Conservation (phyloP, 495 filamentous ascomycete species). For the Penicillium macrosclerotiorum region DNA sequence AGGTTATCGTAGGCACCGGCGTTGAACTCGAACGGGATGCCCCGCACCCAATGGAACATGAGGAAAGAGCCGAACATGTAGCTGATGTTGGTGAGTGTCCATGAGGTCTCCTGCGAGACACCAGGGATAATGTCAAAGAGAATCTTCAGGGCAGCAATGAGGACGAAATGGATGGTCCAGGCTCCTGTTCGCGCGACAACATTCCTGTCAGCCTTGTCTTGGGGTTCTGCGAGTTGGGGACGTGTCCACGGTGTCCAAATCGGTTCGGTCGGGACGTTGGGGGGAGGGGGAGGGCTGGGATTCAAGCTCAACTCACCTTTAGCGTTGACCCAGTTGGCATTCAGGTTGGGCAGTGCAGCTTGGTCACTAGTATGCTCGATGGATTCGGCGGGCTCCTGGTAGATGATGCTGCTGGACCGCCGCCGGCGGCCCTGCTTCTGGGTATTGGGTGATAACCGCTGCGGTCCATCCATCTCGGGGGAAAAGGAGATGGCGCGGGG, state of each 20-base stretch:
- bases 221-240: neutral
- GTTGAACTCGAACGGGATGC: slow-evolving; percentile 98
- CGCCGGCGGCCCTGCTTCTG: slow-evolving; percentile 71
- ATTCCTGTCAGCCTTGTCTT: slow-evolving; percentile 11
- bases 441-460: slow-evolving; percentile 52
- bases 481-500: slow-evolving; percentile 79
- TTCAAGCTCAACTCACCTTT: slow-evolving; percentile 66
- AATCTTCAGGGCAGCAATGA: slow-evolving; percentile 88
- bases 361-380: slow-evolving; percentile 96
- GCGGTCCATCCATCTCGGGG: slow-evolving; percentile 64
- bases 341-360: slow-evolving; percentile 88
- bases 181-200: slow-evolving; percentile 60
- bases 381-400: slow-evolving; percentile 90
- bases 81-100: slow-evolving; percentile 97
- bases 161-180: slow-evolving; percentile 93
- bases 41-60: slow-evolving; percentile 99
- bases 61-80: slow-evolving; percentile 99
- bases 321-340: slow-evolving; percentile 97
- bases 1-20: slow-evolving; percentile 98
- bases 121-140: slow-evolving; percentile 93
- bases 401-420: slow-evolving; percentile 93
- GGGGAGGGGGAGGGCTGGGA: neutral
- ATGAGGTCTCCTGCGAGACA: slow-evolving; percentile 94
- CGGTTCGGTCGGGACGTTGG: slow-evolving; percentile 2
- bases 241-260: slow-evolving; percentile 14